Percentiles rank a stretch among this genome's conserved stretches.
These are phyloP conservation scores for Gastroboletus turbinatus DNA, from an alignment of 1,284 basidiomycete species.

Conservation along the genomic window DNA sequence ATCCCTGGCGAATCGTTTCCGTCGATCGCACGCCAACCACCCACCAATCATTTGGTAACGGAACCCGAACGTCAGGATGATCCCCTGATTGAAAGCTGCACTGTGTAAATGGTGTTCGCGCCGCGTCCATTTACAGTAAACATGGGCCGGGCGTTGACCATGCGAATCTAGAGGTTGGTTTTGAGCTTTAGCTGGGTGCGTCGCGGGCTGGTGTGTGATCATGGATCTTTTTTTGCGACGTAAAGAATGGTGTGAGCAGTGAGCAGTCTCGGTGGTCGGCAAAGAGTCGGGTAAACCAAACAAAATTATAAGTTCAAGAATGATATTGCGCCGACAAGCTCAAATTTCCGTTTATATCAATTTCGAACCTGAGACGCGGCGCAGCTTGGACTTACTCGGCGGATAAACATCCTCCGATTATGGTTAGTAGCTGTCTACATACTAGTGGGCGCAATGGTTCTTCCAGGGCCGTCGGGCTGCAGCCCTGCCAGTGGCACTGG, in stretches of 20 bases:
- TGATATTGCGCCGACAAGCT: no score
- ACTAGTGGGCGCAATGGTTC: neutral
- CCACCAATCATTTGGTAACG: slow-evolving; percentile 8
- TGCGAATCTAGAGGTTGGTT: neutral
- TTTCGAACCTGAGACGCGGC: neutral
- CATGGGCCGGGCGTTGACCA: neutral
- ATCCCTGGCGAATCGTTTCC: slow-evolving; percentile 12
- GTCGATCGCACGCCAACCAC: neutral
- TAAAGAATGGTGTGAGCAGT: neutral
- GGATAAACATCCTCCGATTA: neutral
- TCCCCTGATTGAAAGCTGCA: neutral
- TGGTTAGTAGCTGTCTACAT: neutral
- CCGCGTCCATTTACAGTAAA: neutral
- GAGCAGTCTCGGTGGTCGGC: neutral
- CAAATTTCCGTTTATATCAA: neutral
- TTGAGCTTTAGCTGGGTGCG: neutral
- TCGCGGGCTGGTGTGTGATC: neutral
- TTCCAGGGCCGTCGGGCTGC: neutral
- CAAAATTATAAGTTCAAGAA: neutral
- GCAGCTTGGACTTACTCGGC: neutral
- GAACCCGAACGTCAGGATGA: slow-evolving; percentile 3
- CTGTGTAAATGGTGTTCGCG: neutral
- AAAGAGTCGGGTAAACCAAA: neutral
- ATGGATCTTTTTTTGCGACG: neutral
- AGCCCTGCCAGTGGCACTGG: neutral